A percentile compares a stretch with the other conserved stretches of the same genome.
Evolutionary conservation across 2,329 filamentous ascomycete species (phyloP).

Genomic region (Lasiodiplodia gonubiensis): DNA sequence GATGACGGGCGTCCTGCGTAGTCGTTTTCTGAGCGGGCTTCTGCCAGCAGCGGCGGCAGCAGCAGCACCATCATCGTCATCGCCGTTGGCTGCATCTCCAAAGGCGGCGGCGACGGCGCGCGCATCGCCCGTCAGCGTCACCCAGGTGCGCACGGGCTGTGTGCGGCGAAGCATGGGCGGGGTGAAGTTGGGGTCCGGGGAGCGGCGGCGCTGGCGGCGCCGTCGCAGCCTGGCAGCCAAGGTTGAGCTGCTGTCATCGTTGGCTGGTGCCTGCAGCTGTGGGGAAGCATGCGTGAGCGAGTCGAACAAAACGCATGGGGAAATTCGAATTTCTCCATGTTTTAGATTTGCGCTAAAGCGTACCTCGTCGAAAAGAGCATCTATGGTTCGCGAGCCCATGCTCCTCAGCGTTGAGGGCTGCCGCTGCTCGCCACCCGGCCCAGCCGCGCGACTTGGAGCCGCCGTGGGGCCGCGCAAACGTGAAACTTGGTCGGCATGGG

Average conservation of each 20-base stretch:
- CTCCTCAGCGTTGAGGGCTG: neutral
- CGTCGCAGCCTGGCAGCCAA: no score
- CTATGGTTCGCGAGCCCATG: neutral
- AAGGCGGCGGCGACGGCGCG: conserved; percentile 7
- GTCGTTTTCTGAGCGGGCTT: no score
- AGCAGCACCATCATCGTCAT: no score
- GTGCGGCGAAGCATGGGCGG: neutral
- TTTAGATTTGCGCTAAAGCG: no score
- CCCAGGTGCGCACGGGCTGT: neutral
- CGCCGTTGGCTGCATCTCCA: neutral
- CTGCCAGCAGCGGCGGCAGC: no score
- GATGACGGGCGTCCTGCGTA: no score
- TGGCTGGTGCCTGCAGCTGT: conserved; percentile 8
- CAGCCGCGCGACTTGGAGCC: neutral
- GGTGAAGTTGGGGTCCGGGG: neutral
- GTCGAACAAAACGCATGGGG: no score
- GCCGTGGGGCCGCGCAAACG: neutral
- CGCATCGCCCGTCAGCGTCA: neutral
- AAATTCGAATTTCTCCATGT: no score
- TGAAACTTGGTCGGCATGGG: neutral
- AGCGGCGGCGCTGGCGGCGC: neutral
- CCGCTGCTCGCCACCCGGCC: neutral
- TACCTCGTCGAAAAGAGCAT: neutral
- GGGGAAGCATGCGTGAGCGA: neutral
- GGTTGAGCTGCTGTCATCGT: no score